Conservation (phyloP, 768 basidiomycete genomes). For the Naganishia antarctica region DNA sequence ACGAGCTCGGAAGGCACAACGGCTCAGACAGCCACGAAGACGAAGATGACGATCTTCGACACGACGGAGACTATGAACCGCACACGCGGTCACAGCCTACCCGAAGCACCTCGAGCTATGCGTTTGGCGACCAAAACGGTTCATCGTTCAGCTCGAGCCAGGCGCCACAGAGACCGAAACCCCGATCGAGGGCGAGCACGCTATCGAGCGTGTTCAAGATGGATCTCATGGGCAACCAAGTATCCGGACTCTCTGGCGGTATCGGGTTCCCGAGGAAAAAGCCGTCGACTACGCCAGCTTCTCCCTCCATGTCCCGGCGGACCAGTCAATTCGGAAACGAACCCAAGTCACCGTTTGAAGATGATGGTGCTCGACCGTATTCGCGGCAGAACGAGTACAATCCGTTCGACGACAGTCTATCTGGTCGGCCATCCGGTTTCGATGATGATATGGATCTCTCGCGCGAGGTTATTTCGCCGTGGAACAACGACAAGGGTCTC, state of each 20-base stretch:
- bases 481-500: slow-evolving; percentile 30
- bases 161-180: slow-evolving; percentile 3
- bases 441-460: slow-evolving; percentile 28
- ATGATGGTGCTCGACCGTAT: slow-evolving; percentile 15
- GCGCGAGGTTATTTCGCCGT: slow-evolving; percentile 27
- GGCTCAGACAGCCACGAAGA: too few relatives aligned
- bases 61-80: slow-evolving; percentile 13
- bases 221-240: slow-evolving; percentile 22
- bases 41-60: slow-evolving; percentile 35
- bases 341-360: slow-evolving; percentile 9
- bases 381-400: slow-evolving; percentile 19
- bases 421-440: slow-evolving; percentile 2
- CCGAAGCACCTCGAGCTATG: slow-evolving; percentile 31
- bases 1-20: slow-evolving; percentile 9
- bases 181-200: slow-evolving; percentile 17
- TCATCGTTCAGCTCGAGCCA: slow-evolving; percentile 27
- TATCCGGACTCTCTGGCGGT: slow-evolving; percentile 3
- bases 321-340: neutral
- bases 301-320: slow-evolving; percentile 1
- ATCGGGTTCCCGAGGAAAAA: slow-evolving; percentile 23
- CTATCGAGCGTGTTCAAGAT: slow-evolving; percentile 25
- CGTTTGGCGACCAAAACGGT: slow-evolving; percentile 40
- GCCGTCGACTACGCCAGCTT: slow-evolving; percentile 2
- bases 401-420: slow-evolving; percentile 19
- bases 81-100: slow-evolving; percentile 14